phyloP scores from a whole-genome alignment of 2,329 filamentous ascomycete genomes.

The Ustilaginoidea virens region DNA sequence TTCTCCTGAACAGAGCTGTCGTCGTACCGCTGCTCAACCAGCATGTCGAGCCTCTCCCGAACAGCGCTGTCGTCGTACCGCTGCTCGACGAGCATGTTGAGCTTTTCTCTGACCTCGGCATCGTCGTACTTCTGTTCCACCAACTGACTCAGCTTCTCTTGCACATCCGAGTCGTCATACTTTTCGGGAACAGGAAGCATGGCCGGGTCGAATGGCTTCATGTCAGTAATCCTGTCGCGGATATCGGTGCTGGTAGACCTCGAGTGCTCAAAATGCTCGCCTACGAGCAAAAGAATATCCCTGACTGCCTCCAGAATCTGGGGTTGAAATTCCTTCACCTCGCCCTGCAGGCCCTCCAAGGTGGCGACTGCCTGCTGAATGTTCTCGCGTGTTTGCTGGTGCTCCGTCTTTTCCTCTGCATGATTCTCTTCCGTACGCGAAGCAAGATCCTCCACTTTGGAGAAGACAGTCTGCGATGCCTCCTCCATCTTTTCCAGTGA shows the following conservation, averaged over 20 bases:
- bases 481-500: slow-evolving; percentile 76
- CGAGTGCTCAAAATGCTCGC: slow-evolving; percentile 78
- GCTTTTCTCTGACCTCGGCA: slow-evolving; percentile 13
- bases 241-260: slow-evolving; percentile 46
- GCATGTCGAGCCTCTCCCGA: slow-evolving; percentile 34
- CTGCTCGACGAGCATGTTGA: slow-evolving; percentile 16
- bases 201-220: slow-evolving; percentile 43
- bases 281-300: slow-evolving; percentile 70
- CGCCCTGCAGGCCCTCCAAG: slow-evolving; percentile 61
- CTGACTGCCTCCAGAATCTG: slow-evolving; percentile 77
- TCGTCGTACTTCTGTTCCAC: slow-evolving; percentile 14
- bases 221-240: slow-evolving; percentile 44
- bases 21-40: slow-evolving; percentile 20
- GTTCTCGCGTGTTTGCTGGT: slow-evolving; percentile 69
- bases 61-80: slow-evolving; percentile 40
- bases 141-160: slow-evolving; percentile 11
- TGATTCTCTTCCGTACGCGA: slow-evolving; percentile 62
- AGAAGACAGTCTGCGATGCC: slow-evolving; percentile 76
- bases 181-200: slow-evolving; percentile 43
- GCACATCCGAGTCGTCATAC: slow-evolving; percentile 18
- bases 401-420: slow-evolving; percentile 58
- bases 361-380: slow-evolving; percentile 58
- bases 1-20: too few species aligned
- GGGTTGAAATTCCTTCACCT: slow-evolving; percentile 72
- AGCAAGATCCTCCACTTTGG: slow-evolving; percentile 65